Evolutionary conservation across 2,329 filamentous ascomycete genomes (phyloP), one percentile per base, ranked within the genome.

Genomic region (Fusarium sacchari): DNA sequence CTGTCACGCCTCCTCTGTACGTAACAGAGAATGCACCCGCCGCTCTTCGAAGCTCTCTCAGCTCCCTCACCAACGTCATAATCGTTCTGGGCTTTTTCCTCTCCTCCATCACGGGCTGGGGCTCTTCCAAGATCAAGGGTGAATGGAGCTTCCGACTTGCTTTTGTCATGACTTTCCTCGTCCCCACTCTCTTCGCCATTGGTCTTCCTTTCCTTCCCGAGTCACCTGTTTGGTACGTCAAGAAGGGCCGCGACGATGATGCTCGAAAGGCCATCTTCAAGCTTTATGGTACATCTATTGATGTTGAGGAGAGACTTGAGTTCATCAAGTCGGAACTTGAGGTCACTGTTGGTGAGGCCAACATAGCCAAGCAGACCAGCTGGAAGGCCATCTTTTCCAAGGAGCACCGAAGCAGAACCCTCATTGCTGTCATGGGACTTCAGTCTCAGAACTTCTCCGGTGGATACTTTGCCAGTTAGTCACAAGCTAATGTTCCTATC

Each of bases 381-480:
- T 79, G 77, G 76, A 78, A 62, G 55, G 78, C 78, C 1, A 79
- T 79, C 17, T 79, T 79, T 44, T 78, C 78, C 28, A 79, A 78
- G 40, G 75, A 79, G 40, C 72, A 79, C n/a, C 74, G 78, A 9
- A 56, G 52, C 3, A 64, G 78, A 43, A 79, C 76, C 0, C 69
- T 79, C 0, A 72, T 79, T 20, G 78, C 78, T 17, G 76, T 79
- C 0, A 71, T 79, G 22, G 78, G 78, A 1, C 50, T 79, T 1
- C 78, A 79, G 5, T 68, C 67, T 5, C 78, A 79, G 63, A 79
- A 79, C 46, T 78, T 79, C n/a, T 79, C 78, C 10, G 78, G 78
- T 12, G 78, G 78, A 10, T 79, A 79, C 37, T 79, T 79, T 63
- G 78, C 78, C 10, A 78, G 77, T 79, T 56, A 69, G 77, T 76